phyloP scores from a whole-genome alignment of 169 alveolate genomes.

The Cryptosporidium xiaoi region DNA sequence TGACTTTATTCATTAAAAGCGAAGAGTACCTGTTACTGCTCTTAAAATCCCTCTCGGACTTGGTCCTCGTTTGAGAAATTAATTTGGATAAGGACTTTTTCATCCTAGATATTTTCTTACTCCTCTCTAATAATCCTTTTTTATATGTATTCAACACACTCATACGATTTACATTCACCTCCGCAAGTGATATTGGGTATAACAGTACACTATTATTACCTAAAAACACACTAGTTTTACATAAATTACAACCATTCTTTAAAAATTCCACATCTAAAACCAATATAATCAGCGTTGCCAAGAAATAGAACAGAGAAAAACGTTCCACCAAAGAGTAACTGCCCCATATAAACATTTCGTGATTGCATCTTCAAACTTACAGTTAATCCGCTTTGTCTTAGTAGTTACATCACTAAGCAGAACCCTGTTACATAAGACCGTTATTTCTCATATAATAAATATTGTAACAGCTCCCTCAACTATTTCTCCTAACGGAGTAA shows the following conservation, averaged over 20 bases:
- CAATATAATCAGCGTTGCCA: not conserved
- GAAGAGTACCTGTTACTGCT: no score
- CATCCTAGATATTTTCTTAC: slow-evolving; percentile 5
- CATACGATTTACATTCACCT: slow-evolving; percentile 10
- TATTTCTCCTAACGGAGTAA: no score
- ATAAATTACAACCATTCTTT: no score
- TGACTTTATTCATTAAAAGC: no score
- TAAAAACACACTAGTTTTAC: no score
- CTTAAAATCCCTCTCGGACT: no score
- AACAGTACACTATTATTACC: not conserved
- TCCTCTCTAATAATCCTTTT: not conserved
- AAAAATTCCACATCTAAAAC: not conserved
- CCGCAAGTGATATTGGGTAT: not conserved
- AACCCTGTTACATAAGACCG: no score
- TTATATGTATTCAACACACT: slow-evolving; percentile 2
- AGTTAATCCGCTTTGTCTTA: no score
- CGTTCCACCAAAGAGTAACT: slow-evolving; percentile 2
- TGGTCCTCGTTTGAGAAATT: not conserved
- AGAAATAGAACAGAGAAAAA: slow-evolving; percentile 3
- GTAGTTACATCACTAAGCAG: no score
- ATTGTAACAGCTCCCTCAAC: no score
- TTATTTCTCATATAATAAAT: no score
- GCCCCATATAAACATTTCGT: slow-evolving; percentile 8
- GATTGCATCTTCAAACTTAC: not conserved
- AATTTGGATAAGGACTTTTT: not conserved